Evolutionary conservation across 2,329 filamentous ascomycete genomes (phyloP), one percentile per base, ranked within the genome.

Genomic region (Cryphonectria naterciae): DNA sequence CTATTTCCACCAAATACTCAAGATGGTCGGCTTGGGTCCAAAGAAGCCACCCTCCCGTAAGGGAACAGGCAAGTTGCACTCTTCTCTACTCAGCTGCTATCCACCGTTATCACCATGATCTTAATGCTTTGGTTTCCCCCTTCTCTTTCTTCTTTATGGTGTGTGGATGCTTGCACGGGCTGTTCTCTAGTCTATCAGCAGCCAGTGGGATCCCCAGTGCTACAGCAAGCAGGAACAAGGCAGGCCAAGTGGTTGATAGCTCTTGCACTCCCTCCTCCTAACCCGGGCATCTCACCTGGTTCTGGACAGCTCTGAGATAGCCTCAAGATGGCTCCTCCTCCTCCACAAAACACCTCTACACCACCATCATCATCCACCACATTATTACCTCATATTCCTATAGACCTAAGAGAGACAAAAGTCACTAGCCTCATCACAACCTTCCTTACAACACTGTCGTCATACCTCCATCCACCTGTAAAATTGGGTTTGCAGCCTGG

Each of bases 21-120:
- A 70, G 65, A 92, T 92, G 90, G 89, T 91, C 75, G 87, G 87
- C 77, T 76, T 90, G 73, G 88, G 88, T 78, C 87, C 90, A 74
- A 89, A 88, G 80, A 87, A 85, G 78, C 85, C 86, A 74, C 90
- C 89, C 58, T 91, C 89, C 82, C 89, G 91, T 78, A 80, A 79
- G 76, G 79, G 79, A 65, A 80, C 79, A 70, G 78, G 79, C 80
- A 80, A 65, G 79, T 78, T 17, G 22, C n/a, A 19, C 58, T 68
- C 41, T 35, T 49, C 13, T n/a, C 22, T 17, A 25, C 22, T 28
- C 56, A 46, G 8, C n/a, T 43, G 61, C 37, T 19, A 35, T 63
- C 22, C 13, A 46, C 41, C 52, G 15, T 19, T 22, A 52, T 65
- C 60, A 25, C 60, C 39, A 32, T 60, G 22, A n/a, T 43, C 65